Conservation (phyloP, 2,329 filamentous ascomycete genomes). For the Hypoxylon sp. region DNA sequence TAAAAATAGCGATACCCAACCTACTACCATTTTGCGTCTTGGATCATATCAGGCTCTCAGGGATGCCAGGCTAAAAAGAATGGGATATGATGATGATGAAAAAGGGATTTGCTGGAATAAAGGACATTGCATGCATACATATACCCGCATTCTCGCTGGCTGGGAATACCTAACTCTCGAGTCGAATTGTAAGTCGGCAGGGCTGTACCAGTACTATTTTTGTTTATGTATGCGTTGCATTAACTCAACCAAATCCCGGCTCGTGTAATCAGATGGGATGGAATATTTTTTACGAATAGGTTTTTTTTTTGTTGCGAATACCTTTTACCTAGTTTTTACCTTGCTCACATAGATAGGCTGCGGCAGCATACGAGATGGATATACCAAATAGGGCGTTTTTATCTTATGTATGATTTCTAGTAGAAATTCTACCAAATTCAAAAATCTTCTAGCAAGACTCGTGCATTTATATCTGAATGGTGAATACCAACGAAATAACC, state of each 20-base stretch:
- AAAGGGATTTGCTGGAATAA: constrained; percentile 20
- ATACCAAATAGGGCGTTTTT: constrained; percentile 31
- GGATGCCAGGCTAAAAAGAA: constrained; percentile 34
- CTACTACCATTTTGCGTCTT: constrained; percentile 23
- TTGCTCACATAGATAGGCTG: constrained; percentile 28
- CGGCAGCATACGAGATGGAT: constrained; percentile 31
- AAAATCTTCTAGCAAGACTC: neutral
- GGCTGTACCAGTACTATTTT: constrained; percentile 33
- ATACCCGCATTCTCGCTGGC: constrained; percentile 29
- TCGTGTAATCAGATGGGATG: constrained; percentile 6
- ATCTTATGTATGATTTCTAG: constrained; percentile 16
- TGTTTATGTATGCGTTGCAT: constrained; percentile 30
- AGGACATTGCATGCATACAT: constrained; percentile 28
- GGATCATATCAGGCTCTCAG: constrained; percentile 22
- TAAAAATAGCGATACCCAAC: constrained; percentile 32
- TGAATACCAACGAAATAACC: too few relatives aligned
- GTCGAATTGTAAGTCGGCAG: constrained; percentile 28
- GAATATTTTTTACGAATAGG: constrained; percentile 21
- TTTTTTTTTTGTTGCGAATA: constrained; percentile 10
- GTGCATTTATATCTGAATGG: neutral
- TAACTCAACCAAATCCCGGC: constrained; percentile 14
- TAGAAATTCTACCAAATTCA: constrained; percentile 17
- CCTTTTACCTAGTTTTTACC: constrained; percentile 10
- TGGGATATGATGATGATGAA: constrained; percentile 23
- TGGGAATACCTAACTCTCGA: constrained; percentile 23